A percentile compares a stretch with the other conserved stretches of the same genome.
phyloP scores from a whole-genome alignment of 768 basidiomycete genomes.

The Holtermannia corniformis region DNA sequence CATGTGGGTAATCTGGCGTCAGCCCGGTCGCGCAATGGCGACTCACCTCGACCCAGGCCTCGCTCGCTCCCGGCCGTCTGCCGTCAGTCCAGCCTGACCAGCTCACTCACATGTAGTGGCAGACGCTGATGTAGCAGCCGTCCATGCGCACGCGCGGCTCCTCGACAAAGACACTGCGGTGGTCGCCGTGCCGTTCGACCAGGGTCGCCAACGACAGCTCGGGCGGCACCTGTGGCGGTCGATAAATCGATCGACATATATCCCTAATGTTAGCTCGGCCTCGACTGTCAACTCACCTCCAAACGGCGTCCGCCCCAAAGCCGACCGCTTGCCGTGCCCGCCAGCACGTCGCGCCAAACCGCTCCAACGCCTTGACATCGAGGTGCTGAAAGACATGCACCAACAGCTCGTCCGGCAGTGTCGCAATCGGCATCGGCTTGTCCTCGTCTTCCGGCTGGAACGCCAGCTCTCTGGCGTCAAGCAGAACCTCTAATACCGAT shows the following conservation, averaged over 20 bases:
- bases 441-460: conserved; percentile 66
- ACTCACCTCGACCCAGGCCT: conserved; percentile 78
- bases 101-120: conserved; percentile 52
- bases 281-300: neutral
- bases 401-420: conserved; percentile 68
- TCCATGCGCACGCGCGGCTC: conserved; percentile 76
- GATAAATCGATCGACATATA: conserved; percentile 58
- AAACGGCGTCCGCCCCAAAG: neutral
- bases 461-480: conserved; percentile 10
- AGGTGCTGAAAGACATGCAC: conserved; percentile 58
- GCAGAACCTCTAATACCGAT: conserved; percentile 15
- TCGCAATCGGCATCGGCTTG: conserved; percentile 50
- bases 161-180: conserved; percentile 67
- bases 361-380: conserved; percentile 60
- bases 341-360: conserved; percentile 63
- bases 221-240: conserved; percentile 61
- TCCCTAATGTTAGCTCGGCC: conserved; percentile 44
- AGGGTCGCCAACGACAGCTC: conserved; percentile 49
- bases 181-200: conserved; percentile 55
- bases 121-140: conserved; percentile 84
- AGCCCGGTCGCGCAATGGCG: neutral
- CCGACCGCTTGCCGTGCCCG: conserved; percentile 55
- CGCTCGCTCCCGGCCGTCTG: conserved; percentile 66
- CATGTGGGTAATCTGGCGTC: conserved; percentile 60
- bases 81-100: conserved; percentile 2